Evolutionary conservation across 441 rosid genomes (phyloP), one percentile per base, ranked within the genome.

Genomic region (Gossypium gossypioides): DNA sequence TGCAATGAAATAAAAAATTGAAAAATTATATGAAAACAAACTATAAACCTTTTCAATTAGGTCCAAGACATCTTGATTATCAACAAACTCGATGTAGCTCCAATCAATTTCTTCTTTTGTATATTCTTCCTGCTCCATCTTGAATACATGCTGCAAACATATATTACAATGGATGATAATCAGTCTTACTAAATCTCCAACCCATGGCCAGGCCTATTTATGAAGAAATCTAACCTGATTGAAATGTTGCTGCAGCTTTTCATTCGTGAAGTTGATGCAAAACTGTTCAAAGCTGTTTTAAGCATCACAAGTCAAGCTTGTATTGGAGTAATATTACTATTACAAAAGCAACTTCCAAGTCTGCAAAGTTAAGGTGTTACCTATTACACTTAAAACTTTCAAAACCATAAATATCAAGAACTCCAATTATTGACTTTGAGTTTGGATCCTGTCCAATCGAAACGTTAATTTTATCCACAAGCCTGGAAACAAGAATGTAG

Each of bases 111-210:
- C 99, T 81, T 96, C 99, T 80, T 91, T 96, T 12, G 97, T 90
- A 77, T 96, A 96, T 76, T 96, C 99, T 80, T 96, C 98, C 80
- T 96, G 99, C 81, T 96, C 99, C 99, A 91, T 96, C 87, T 96
- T 96, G 81, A 96, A 96, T 79, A 96, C 99, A 81, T 96, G 97
- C 98, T 93, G 96, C 81, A 82, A 77, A 68, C 7, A 75, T 27
- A 79, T 61, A 79, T 69, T 68, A 50, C 51, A 72, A 27, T 15
- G 24, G 50, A 65, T 51, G 69, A 73, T 42, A 70, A 37, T 72
- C 48, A 72, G 69, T 29, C 59, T 46, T 37, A 64, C 37, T 73
- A 62, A 78, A 27, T 27, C 24, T 42, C 72, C 56, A 21, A 19
- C 54, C 15, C 59, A 72, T 61, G 59, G 69, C 58, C 51, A 77